These are phyloP conservation scores for Aureobasidium vineae DNA, from an alignment of 2,329 filamentous ascomycete species.

Conservation along the genomic window DNA sequence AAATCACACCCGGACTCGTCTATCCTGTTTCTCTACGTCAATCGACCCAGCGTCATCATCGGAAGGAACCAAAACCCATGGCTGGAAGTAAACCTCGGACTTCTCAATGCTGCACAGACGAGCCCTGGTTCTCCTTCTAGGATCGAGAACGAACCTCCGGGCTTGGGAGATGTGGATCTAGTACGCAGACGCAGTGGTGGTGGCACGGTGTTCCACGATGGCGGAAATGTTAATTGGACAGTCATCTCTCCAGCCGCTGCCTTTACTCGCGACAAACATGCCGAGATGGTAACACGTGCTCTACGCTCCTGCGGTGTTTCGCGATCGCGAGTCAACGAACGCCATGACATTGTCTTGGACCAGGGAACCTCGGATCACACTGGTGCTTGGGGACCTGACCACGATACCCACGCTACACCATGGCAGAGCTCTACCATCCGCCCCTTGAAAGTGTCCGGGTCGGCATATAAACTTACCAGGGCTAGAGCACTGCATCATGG, in stretches of 20 bases:
- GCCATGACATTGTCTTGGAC: slow-evolving; percentile 88
- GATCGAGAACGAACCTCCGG: slow-evolving; percentile 38
- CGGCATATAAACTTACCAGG: slow-evolving; percentile 88
- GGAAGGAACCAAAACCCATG: slow-evolving; percentile 98
- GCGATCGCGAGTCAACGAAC: slow-evolving; percentile 73
- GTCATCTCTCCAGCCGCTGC: slow-evolving; percentile 74
- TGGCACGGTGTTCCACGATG: slow-evolving; percentile 91
- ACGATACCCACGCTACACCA: slow-evolving; percentile 48
- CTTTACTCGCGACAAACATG: slow-evolving; percentile 85
- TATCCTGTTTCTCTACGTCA: slow-evolving; percentile 83
- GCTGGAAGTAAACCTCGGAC: slow-evolving; percentile 77
- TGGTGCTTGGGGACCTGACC: slow-evolving; percentile 26
- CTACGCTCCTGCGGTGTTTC: slow-evolving; percentile 60
- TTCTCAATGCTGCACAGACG: slow-evolving; percentile 50
- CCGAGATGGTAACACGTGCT: slow-evolving; percentile 88
- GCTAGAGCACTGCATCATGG: slow-evolving; percentile 85
- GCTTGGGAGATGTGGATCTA: slow-evolving; percentile 54
- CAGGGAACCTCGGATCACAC: slow-evolving; percentile 37
- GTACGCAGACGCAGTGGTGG: slow-evolving; percentile 85
- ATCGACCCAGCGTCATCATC: slow-evolving; percentile 82
- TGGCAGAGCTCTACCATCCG: slow-evolving; percentile 42
- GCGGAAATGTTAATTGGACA: slow-evolving; percentile 91
- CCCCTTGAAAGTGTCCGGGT: slow-evolving; percentile 79
- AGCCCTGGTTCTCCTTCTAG: slow-evolving; percentile 25
- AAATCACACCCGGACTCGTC: slow-evolving; percentile 68